Evolutionary conservation across 768 basidiomycete genomes (phyloP).

Genomic region (Clitopilus passeckerianus): DNA sequence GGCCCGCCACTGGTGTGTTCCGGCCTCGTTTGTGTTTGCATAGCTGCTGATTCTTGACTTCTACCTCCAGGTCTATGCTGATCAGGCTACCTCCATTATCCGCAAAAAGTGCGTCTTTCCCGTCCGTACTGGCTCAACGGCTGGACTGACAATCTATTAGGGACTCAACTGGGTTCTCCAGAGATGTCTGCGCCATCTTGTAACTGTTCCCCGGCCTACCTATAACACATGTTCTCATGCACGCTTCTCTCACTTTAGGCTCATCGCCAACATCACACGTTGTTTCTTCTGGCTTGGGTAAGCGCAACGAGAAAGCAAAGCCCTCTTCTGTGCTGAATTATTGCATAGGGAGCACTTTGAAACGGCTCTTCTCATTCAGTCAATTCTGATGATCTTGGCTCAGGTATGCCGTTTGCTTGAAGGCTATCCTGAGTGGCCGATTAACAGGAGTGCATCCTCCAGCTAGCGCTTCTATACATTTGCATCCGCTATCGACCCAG

Average conservation of each 20-base stretch:
- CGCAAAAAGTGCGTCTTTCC: constrained; percentile 52
- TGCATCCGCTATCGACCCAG: constrained; percentile 70
- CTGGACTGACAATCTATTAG: constrained; percentile 16
- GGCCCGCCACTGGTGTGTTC: constrained; percentile 63
- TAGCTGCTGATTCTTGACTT: background rate
- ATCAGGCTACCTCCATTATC: constrained; percentile 79
- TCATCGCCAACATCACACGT: constrained; percentile 80
- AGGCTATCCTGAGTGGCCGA: constrained; percentile 7
- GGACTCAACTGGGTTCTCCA: constrained; percentile 82
- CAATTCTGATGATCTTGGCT: constrained; percentile 78
- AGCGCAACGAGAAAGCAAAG: constrained; percentile 2
- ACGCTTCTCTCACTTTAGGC: constrained; percentile 29
- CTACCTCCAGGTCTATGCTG: constrained; percentile 62
- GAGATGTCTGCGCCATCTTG: constrained; percentile 84
- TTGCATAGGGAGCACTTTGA: constrained; percentile 60
- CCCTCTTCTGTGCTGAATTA: background rate
- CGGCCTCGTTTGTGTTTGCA: background rate
- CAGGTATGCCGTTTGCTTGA: constrained; percentile 44
- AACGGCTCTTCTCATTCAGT: constrained; percentile 71
- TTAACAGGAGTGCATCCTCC: constrained; percentile 1
- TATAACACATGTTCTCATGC: constrained; percentile 1
- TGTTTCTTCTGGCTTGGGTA: constrained; percentile 90
- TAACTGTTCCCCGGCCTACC: constrained; percentile 22
- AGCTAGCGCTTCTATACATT: constrained; percentile 79
- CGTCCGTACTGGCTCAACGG: no score